A percentile compares a stretch with the other conserved stretches of the same genome.
Evolutionary conservation across 768 basidiomycete species (phyloP).

Genomic region (Termitomyces sp.): DNA sequence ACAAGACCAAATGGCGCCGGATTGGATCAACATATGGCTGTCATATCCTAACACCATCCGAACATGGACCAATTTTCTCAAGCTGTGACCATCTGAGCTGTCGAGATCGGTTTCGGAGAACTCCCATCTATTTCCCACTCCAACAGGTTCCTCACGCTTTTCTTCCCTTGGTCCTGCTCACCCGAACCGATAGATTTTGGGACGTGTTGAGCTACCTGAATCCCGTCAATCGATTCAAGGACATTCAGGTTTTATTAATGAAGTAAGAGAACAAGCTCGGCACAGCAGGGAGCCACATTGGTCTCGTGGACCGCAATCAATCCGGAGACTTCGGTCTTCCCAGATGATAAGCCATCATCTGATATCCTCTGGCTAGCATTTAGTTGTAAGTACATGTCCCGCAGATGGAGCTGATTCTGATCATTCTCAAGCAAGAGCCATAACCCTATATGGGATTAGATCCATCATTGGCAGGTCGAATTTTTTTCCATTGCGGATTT

Average conservation of each 20-base stretch:
- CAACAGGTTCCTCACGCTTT: neutral
- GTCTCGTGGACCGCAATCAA: neutral
- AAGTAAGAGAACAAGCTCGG: neutral
- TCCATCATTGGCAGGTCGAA: neutral
- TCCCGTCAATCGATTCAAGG: neutral
- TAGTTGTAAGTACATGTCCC: neutral
- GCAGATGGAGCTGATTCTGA: neutral
- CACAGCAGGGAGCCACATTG: neutral
- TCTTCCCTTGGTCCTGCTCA: neutral
- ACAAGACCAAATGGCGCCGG: slow-evolving; percentile 12
- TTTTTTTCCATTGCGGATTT: neutral
- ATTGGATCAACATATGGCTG: slow-evolving; percentile 6
- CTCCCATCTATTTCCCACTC: slow-evolving; percentile 1
- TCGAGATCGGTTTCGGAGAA: slow-evolving; percentile 9
- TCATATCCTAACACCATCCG: neutral
- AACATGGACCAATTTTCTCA: slow-evolving; percentile 7
- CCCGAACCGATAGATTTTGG: neutral
- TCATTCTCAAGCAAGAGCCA: neutral
- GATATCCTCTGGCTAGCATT: neutral
- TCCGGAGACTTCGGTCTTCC: slow-evolving; percentile 6
- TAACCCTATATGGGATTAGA: neutral
- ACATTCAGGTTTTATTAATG: neutral
- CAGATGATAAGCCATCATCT: neutral
- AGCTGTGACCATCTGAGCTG: slow-evolving; percentile 8
- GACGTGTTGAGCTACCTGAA: neutral